Evolutionary conservation across 345 rosid genomes (phyloP).

Genomic region (Eucalyptus marginata): DNA sequence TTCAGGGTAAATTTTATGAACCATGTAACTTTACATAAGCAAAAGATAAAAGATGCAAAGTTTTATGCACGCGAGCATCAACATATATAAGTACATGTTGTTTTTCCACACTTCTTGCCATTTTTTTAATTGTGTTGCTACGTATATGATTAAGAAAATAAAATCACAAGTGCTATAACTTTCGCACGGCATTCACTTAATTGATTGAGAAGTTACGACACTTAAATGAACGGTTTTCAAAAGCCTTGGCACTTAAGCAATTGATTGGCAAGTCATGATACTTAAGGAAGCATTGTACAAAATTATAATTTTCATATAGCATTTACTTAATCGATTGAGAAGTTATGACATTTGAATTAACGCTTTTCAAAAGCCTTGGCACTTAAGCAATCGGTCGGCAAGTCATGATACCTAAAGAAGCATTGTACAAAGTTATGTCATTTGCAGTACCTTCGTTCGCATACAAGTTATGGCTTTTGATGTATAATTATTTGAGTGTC

Average conservation of each 20-base stretch:
- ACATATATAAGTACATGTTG: not conserved
- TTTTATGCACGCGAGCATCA: not conserved
- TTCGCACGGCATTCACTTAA: rapidly evolving
- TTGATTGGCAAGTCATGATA: rapidly evolving
- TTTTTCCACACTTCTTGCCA: not conserved
- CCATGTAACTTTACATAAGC: not conserved
- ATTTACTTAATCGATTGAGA: no score
- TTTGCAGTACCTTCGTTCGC: no score
- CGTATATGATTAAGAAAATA: not conserved
- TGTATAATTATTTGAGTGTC: no score
- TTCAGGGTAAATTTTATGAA: not conserved
- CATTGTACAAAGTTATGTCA: no score
- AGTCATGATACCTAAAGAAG: no score
- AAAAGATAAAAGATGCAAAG: not conserved
- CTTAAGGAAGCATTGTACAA: no score
- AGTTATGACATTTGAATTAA: no score
- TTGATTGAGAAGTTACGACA: not conserved
- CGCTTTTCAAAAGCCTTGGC: no score
- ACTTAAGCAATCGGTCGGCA: no score
- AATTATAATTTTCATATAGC: no score
- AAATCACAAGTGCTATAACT: not conserved
- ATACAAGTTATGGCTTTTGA: no score
- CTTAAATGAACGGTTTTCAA: rapidly evolving
- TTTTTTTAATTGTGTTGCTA: not conserved
- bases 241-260: not conserved